Conservation (phyloP, 1,284 basidiomycete species). For the Neonothopanus nambi region DNA sequence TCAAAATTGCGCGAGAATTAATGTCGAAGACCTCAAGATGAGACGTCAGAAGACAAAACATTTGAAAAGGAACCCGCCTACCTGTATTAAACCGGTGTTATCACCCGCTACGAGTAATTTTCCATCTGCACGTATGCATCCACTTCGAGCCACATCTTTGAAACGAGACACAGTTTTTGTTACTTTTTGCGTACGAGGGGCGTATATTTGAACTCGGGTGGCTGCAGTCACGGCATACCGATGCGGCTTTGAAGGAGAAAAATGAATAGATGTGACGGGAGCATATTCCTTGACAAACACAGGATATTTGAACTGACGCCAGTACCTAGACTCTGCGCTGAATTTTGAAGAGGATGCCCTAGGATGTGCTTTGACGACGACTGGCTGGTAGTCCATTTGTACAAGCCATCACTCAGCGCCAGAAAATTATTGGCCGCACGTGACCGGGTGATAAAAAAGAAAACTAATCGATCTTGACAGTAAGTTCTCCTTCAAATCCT, state of each 20-base stretch:
- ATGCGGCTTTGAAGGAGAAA: constrained; percentile 83
- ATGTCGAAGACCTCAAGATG: constrained; percentile 85
- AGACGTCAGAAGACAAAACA: constrained; percentile 17
- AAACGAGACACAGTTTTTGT: constrained; percentile 96
- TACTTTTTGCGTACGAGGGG: constrained; percentile 92
- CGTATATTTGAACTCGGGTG: constrained; percentile 94
- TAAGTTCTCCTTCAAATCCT: constrained; percentile 12
- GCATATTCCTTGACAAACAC: constrained; percentile 95
- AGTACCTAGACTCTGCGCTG: constrained; percentile 73
- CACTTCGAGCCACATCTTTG: constrained; percentile 92
- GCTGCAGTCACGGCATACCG: constrained; percentile 95
- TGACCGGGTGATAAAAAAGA: constrained; percentile 23
- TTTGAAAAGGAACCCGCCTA: constrained; percentile 27
- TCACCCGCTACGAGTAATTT: constrained; percentile 95
- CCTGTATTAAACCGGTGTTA: constrained; percentile 92
- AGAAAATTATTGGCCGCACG: constrained; percentile 11
- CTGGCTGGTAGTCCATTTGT: constrained; percentile 78
- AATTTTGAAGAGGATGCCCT: constrained; percentile 60
- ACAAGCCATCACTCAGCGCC: neutral
- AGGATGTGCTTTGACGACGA: constrained; percentile 61
- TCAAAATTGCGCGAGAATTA: constrained; percentile 90
- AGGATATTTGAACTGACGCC: constrained; percentile 82
- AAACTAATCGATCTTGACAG: constrained; percentile 16
- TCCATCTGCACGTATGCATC: constrained; percentile 87
- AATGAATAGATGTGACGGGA: constrained; percentile 90